Evolutionary conservation across 1,284 basidiomycete species (phyloP).

Genomic region (Ceratobasidium sp.): DNA sequence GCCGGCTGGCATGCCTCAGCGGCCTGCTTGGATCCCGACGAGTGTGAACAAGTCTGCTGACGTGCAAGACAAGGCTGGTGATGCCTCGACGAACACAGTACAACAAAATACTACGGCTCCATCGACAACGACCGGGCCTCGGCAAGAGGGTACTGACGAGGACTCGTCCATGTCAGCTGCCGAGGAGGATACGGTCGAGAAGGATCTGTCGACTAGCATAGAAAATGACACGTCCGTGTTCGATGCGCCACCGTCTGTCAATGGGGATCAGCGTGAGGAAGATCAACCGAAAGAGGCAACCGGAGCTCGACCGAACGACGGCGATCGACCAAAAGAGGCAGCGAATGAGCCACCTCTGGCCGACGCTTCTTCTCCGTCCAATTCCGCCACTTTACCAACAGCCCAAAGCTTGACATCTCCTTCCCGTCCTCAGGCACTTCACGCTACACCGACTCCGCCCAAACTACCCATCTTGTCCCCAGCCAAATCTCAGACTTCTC

Average conservation of each 20-base stretch:
- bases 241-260: neutral
- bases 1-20: constrained; percentile 13
- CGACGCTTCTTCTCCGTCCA: neutral
- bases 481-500: neutral
- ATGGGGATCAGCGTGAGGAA: neutral
- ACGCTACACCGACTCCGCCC: neutral
- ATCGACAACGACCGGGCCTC: too few species aligned
- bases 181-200: neutral
- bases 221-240: neutral
- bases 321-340: neutral
- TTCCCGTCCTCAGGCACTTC: neutral
- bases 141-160: neutral
- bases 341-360: neutral
- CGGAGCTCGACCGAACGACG: too few species aligned
- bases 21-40: constrained; percentile 14
- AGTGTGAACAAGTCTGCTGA: neutral
- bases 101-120: neutral
- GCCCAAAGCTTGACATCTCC: neutral
- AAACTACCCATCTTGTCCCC: neutral
- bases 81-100: neutral
- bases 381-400: neutral
- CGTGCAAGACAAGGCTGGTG: neutral
- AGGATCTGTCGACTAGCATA: neutral
- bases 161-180: neutral
- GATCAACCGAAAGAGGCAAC: too few species aligned